A percentile compares a stretch with the other conserved stretches of the same genome.
Conservation (phyloP, 768 basidiomycete species). For the Tylopilus sp. region DNA sequence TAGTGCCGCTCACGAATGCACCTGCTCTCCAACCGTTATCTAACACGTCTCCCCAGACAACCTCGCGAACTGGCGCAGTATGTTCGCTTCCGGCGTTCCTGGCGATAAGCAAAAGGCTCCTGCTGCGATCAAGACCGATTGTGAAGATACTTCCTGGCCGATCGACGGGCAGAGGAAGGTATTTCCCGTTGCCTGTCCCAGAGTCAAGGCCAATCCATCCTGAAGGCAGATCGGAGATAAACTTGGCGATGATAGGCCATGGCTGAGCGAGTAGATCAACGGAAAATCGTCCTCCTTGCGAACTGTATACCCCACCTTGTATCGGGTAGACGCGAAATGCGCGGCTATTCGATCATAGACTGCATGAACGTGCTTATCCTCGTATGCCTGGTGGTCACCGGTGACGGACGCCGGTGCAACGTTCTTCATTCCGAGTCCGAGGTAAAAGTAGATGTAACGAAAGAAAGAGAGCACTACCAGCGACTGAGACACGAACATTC, state of each 20-base stretch:
- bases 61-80: slow-evolving; percentile 49
- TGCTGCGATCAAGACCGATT: slow-evolving; percentile 81
- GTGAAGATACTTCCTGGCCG: slow-evolving; percentile 62
- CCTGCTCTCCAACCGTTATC: slow-evolving; percentile 71
- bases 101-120: slow-evolving; percentile 75
- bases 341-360: slow-evolving; percentile 83
- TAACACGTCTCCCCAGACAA: slow-evolving; percentile 78
- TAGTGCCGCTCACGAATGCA: slow-evolving; percentile 67
- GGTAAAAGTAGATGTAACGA: not conserved
- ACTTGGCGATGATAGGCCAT: slow-evolving; percentile 83
- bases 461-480: not conserved
- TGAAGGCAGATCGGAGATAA: slow-evolving; percentile 65
- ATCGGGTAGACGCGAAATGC: slow-evolving; percentile 87
- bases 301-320: slow-evolving; percentile 53
- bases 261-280: slow-evolving; percentile 46
- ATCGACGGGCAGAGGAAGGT: slow-evolving; percentile 72
- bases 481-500: slow-evolving; percentile 9
- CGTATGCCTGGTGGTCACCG: slow-evolving; percentile 56
- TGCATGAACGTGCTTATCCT: slow-evolving; percentile 71
- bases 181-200: slow-evolving; percentile 98
- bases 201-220: slow-evolving; percentile 91
- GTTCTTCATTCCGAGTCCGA: slow-evolving; percentile 14
- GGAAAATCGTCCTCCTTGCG: not conserved
- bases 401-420: slow-evolving; percentile 42
- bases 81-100: slow-evolving; percentile 49